Evolutionary conservation across 1,139 yeast species (phyloP), one percentile per base, ranked within the genome.

Genomic region (Candida tunisiensis): DNA sequence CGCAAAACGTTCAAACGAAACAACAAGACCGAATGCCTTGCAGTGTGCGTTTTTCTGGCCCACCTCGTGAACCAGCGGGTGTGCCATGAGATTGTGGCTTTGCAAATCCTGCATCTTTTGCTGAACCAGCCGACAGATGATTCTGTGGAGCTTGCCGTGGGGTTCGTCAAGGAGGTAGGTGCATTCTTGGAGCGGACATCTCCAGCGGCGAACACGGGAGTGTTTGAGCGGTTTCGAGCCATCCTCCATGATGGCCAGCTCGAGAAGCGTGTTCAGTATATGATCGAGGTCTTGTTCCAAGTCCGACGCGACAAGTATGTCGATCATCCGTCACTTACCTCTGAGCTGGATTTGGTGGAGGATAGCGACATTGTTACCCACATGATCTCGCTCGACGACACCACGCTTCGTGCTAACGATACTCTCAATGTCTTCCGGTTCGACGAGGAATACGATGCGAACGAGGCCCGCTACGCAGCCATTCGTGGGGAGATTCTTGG

Each of bases 11-110:
- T 59, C 44, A 53, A 60, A 34, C 46, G 57, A 14, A 62, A 67
- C 37, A 64, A 72, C 40, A 61, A 59, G 32, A 37, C 43, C 0
- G 42, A 45, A 3, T 67, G 73, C 30, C 44, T 53, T 11, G 49
- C 63, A 8, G 50, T 9, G n/a, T 17, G 19, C 9, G n/a, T 51
- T 3, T 69, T 83, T 34, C 31, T 83, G 11, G 69, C 75, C 2
- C 74, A 73, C 28, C 51, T 83, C 33, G 65, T 69, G 26, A 74
- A 74, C 39, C 77, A 69, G 36, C 65, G 61, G 29, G 78, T 82
- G 2, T 55, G 71, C 9, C 72, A 69, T 40, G 85, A 73, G 32
- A 59, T 75, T 20, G 41, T 79, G 5, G 51, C 69, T 1, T 54
- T 80, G 16, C 83, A 83, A 45, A 56, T 80, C 1, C 38, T 79